A percentile compares a stretch with the other conserved stretches of the same genome.
phyloP scores from a whole-genome alignment of 306 rosid species.

The Quercus bicolor region DNA sequence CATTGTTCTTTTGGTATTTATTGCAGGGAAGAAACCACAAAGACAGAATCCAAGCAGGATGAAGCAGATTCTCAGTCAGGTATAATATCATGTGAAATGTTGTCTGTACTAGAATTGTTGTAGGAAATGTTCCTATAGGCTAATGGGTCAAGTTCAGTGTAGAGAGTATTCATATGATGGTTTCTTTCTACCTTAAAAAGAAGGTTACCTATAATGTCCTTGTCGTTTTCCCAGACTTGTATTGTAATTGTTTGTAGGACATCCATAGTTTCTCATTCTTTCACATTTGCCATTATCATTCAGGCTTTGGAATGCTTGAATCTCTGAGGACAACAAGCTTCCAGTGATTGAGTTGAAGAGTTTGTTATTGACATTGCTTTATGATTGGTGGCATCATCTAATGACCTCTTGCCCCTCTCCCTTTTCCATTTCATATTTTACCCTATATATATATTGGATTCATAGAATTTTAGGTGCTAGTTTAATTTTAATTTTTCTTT shows the following conservation, averaged over 20 bases:
- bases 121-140: slow-evolving; percentile 1
- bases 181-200: neutral
- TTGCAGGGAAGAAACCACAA: slow-evolving; percentile 30
- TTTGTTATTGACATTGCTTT: neutral
- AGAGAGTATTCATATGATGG: neutral
- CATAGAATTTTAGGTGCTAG: neutral
- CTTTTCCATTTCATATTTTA: neutral
- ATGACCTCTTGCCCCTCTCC: neutral
- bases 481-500: neutral
- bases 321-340: neutral
- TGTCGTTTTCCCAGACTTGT: neutral
- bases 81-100: slow-evolving; percentile 17
- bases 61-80: slow-evolving; percentile 40
- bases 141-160: neutral
- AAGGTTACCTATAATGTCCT: neutral
- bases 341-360: neutral
- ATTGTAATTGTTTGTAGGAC: neutral
- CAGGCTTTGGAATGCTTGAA: neutral
- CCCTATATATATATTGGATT: neutral
- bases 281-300: neutral
- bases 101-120: slow-evolving; percentile 2
- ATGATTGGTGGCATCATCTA: neutral
- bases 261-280: neutral
- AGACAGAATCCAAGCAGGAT: slow-evolving; percentile 22
- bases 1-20: slow-evolving; percentile 1